Evolutionary conservation across 2,329 filamentous ascomycete genomes (phyloP), one percentile per base, ranked within the genome.

Genomic region (Drechslera avenae): DNA sequence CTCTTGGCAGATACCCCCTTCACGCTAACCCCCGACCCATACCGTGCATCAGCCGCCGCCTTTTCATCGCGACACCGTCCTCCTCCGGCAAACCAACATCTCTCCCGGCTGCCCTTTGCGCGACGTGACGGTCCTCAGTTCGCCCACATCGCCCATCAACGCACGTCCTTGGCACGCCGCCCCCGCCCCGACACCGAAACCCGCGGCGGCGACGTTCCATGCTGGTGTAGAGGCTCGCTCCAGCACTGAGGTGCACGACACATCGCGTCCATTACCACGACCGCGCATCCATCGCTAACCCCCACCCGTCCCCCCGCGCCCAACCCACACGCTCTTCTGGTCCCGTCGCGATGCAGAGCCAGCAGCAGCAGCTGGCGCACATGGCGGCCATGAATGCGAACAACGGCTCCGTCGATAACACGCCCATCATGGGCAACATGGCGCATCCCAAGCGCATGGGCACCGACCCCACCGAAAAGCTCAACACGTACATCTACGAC

Each of bases 401-500:
- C 72, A 79, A 79, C 68, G 86, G 83, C 39, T 84, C 85, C 45
- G 85, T 88, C 49, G 86, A 86, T 60, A 82, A 81, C 66, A 79
- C 79, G 68, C 81, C 82, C 68, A 86, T 87, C 81, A 88, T 87
- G 85, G 85, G 83, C 69, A 86, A 85, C 68, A 70, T 64, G 72
- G 67, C 62, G 59, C 77, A 67, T 19, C 71, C 68, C 71, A 57
- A 57, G 41, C 56, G 54, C 34, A 47, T 41, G 23, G 44, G 39
- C 45, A 57, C 51, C 28, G 72, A 76, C 53, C 73, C 75, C 54
- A 68, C 74, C 57, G 83, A 81, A 40, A 76, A 86, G 52, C 81
- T 94, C 43, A 92, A 93, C 76, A 93, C 90, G 16, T 92, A 92
- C 73, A 94, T 94, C 61, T 94, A 93, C 80, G 90, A 94, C 69